These are phyloP conservation scores for Leccinum colubrinum DNA, from an alignment of 1,284 basidiomycete species.

Conservation along the genomic window DNA sequence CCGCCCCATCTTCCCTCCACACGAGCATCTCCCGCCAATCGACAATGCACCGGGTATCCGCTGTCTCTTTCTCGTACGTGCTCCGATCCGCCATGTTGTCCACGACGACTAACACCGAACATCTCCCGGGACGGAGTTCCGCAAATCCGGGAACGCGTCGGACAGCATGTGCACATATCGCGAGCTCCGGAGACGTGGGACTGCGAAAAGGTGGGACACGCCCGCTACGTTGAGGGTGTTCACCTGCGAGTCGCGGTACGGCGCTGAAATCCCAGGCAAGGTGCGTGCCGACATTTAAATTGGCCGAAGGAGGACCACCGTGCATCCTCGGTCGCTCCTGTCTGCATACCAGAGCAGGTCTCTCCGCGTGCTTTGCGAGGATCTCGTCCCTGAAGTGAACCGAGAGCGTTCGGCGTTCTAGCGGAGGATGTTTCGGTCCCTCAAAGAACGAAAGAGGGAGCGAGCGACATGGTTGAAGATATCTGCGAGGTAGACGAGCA, in stretches of 20 bases:
- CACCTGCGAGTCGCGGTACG: constrained; percentile 42
- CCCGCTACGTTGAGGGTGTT: constrained; percentile 62
- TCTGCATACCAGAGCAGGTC: constrained; percentile 66
- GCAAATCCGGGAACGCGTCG: constrained; percentile 59
- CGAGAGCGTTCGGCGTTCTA: constrained; percentile 60
- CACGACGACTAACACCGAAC: constrained; percentile 70
- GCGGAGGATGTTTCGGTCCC: constrained; percentile 60
- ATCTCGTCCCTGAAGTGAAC: constrained; percentile 61
- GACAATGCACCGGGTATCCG: constrained; percentile 48
- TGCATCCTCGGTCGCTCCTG: constrained; percentile 58
- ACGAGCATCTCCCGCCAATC: constrained; percentile 68
- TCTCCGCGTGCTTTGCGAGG: constrained; percentile 45
- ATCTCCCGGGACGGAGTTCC: constrained; percentile 45
- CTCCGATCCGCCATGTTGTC: constrained; percentile 52
- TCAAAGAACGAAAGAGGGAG: constrained; percentile 51
- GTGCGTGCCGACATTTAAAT: constrained; percentile 46
- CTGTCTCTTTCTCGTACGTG: constrained; percentile 40
- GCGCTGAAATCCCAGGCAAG: constrained; percentile 73
- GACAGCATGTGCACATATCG: constrained; percentile 59
- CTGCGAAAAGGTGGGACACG: constrained; percentile 70
- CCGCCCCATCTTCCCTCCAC: constrained; percentile 50
- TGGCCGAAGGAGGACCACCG: constrained; percentile 54
- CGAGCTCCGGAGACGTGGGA: constrained; percentile 68
- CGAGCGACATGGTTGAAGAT: constrained; percentile 1
- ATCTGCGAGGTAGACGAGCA: not conserved